Percentiles rank a stretch among this genome's conserved stretches.
Conservation (phyloP, 2,329 filamentous ascomycete genomes). For the Diaporthe batatas region DNA sequence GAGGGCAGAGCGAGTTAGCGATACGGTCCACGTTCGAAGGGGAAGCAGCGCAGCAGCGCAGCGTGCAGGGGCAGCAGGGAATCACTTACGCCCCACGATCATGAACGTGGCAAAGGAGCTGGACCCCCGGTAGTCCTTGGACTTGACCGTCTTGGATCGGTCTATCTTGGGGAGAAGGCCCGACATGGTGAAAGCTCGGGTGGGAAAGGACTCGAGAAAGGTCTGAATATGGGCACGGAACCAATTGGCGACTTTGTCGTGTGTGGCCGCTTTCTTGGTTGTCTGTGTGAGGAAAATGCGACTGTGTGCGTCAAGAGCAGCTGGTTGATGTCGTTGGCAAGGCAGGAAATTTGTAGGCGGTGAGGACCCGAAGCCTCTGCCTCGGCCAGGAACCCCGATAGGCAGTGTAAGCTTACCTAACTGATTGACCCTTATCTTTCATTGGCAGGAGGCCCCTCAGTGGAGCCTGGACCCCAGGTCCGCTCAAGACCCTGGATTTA, state of each 20-base stretch:
- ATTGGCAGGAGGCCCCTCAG: conserved; percentile 1
- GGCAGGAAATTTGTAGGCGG: conserved; percentile 3
- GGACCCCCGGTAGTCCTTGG: conserved; percentile 69
- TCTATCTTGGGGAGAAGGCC: conserved; percentile 53
- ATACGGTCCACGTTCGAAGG: conserved; percentile 41
- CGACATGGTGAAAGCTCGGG: conserved; percentile 34
- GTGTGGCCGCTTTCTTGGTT: background rate
- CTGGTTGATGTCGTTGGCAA: background rate
- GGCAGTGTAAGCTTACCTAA: conserved; percentile 38
- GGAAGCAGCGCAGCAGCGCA: conserved; percentile 9
- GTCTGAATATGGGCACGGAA: background rate
- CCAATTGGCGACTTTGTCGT: conserved; percentile 29
- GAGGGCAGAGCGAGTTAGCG: conserved; percentile 38
- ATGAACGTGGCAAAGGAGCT: conserved; percentile 94
- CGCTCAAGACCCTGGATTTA: background rate
- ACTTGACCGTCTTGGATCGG: conserved; percentile 69
- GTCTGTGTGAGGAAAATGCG: conserved; percentile 1
- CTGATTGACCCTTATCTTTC: conserved; percentile 23
- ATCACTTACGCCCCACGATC: conserved; percentile 88
- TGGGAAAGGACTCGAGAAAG: background rate
- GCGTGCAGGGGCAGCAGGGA: conserved; percentile 35
- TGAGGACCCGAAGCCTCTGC: conserved; percentile 4
- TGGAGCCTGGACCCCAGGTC: background rate
- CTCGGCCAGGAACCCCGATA: conserved; percentile 25
- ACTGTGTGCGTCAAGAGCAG: conserved; percentile 4